phyloP scores from a whole-genome alignment of 495 filamentous ascomycete species.

The Lasiosphaeria miniovina region DNA sequence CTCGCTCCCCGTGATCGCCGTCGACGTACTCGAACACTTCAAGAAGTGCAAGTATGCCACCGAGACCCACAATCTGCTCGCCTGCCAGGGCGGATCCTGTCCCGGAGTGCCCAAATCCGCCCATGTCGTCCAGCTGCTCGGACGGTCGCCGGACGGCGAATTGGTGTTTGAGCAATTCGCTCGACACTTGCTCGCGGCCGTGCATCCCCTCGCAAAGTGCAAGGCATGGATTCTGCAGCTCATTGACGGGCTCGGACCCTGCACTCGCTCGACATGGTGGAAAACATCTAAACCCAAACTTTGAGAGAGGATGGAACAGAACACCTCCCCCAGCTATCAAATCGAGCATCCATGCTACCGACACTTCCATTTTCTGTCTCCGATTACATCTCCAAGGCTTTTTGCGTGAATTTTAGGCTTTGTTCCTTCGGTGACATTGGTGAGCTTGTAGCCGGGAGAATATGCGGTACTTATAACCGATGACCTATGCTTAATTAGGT shows the following conservation, averaged over 20 bases:
- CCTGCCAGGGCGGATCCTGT: conserved; percentile 28
- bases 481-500: no score
- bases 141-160: conserved; percentile 20
- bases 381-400: no score
- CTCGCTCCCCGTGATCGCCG: conserved; percentile 21
- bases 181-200: not conserved
- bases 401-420: no score
- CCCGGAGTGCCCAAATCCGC: conserved; percentile 21
- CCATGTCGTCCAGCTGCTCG: conserved; percentile 25
- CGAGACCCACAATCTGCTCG: conserved; percentile 30
- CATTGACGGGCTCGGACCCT: conserved; percentile 10
- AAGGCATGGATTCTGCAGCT: not conserved
- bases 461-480: no score
- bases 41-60: conserved; percentile 32
- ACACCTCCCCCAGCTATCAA: no score
- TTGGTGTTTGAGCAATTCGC: conserved; percentile 24
- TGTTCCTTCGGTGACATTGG: no score
- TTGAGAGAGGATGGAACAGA: no score
- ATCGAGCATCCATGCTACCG: no score
- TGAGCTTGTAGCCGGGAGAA: no score
- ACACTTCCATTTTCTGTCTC: no score
- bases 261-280: conserved; percentile 17
- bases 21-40: conserved; percentile 27
- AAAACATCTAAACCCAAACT: not conserved
- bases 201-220: not conserved